These are phyloP conservation scores for Ustulina deusta DNA, from an alignment of 2,329 filamentous ascomycete species.

Conservation along the genomic window DNA sequence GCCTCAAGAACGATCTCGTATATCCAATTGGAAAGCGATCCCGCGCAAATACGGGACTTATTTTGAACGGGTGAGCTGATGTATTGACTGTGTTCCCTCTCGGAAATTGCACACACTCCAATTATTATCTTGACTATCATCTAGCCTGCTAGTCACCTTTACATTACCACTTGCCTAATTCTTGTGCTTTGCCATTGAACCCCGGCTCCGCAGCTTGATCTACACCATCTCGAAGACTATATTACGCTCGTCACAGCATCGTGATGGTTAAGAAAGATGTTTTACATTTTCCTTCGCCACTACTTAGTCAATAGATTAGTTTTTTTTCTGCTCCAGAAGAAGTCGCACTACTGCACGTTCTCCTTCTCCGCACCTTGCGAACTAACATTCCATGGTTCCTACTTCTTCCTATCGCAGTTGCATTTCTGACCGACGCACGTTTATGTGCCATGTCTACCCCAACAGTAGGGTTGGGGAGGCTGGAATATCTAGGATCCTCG, in stretches of 20 bases:
- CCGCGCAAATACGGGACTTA: not conserved
- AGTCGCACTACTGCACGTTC: too few species aligned
- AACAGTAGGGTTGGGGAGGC: too few species aligned
- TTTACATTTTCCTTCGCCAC: not conserved
- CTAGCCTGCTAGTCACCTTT: not conserved
- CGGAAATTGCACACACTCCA: not conserved
- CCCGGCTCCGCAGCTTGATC: not conserved
- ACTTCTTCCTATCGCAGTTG: too few species aligned
- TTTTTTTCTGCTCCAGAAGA: too few species aligned
- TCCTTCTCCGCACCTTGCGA: too few species aligned
- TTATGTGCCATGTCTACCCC: too few species aligned
- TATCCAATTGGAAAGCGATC: conserved; percentile 18
- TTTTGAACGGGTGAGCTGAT: conserved; percentile 25
- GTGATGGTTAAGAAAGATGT: not conserved
- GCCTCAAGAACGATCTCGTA: not conserved
- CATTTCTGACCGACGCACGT: too few species aligned
- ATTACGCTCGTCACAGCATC: not conserved
- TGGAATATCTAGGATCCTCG: too few species aligned
- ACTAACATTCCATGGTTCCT: too few species aligned
- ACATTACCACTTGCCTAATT: not conserved
- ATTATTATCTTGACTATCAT: not conserved
- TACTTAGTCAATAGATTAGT: not conserved
- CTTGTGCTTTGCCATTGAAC: not conserved
- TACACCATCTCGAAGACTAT: not conserved
- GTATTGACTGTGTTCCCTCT: not conserved